Evolutionary conservation across 139 green algal genomes (phyloP), one percentile per base, ranked within the genome.

Genomic region (Haematococcus lacustris): DNA sequence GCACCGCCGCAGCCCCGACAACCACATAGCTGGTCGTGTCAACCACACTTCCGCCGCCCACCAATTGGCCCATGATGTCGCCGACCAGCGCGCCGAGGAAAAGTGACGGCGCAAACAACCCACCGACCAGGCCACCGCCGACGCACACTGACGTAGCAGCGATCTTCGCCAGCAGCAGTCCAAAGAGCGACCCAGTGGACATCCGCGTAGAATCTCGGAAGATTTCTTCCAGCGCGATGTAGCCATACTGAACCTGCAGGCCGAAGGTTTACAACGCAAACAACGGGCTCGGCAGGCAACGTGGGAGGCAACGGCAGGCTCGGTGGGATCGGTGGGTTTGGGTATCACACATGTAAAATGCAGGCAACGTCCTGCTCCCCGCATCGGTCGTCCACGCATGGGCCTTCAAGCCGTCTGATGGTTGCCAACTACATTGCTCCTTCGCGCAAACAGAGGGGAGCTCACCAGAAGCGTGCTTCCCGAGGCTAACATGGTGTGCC

Each of bases 31-130:
- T 82, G 47, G 83, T 88, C 7, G 75, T 76, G 66, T 88, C 82
- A 13, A 72, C 73, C 60, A 86, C 78, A 17, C 75, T 21, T 77
- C 82, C 57, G 71, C 70, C 35, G 1, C 57, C 1, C 38, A 64
- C n/a, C n/a, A n/a, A n/a, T n/a, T n/a, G n/a, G n/a, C 38, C 68
- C 63, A 78, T 73, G 50, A 81, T 71, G 80, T 78, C 65, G 7
- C 78, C 67, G 43, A 88, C 80, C 38, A 85, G 61, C 26, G 86
- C 84, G 43, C 92, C 94, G 40, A 98, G 92, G 78, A 98, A 97
- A 41, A 98, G 91, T 4, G 88, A 94, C 3, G 94, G 94, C 30
- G 94, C 93, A 73, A 97, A 98, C 17, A 98, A 78, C 21, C 94
- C 94, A 3, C 94, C 94, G 60, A 97, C 90, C 21, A 96, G 80